These are phyloP conservation scores for Monascus ruber DNA, from an alignment of 2,329 filamentous ascomycete species.

Conservation along the genomic window DNA sequence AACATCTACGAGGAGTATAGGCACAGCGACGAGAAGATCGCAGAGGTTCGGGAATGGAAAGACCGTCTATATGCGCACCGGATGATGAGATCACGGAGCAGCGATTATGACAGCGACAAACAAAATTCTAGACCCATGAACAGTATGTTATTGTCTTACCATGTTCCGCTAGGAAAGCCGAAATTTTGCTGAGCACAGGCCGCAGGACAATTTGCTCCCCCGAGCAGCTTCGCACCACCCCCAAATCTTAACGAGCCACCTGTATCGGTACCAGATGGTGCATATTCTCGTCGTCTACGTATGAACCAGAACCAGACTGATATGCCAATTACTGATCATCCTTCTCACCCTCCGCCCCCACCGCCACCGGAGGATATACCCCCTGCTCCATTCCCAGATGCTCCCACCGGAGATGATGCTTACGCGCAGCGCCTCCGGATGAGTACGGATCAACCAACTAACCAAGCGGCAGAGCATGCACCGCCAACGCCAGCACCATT, in stretches of 20 bases:
- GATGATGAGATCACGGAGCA: slow-evolving; percentile 34
- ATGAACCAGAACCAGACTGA: slow-evolving; percentile 36
- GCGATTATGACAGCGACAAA: slow-evolving; percentile 40
- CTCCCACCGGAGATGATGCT: slow-evolving; percentile 14
- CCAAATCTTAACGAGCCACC: slow-evolving; percentile 33
- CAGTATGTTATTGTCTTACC: slow-evolving; percentile 26
- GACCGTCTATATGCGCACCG: slow-evolving; percentile 64
- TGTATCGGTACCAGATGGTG: slow-evolving; percentile 44
- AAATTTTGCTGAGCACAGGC: slow-evolving; percentile 4
- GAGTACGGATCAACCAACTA: slow-evolving; percentile 8
- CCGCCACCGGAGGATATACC: slow-evolving; percentile 16
- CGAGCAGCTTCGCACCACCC: slow-evolving; percentile 43
- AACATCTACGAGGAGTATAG: slow-evolving; percentile 79
- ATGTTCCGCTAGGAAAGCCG: slow-evolving; percentile 4
- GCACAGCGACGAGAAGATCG: slow-evolving; percentile 69
- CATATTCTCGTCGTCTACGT: slow-evolving; percentile 52
- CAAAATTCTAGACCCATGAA: slow-evolving; percentile 34
- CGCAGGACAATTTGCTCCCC: slow-evolving; percentile 40
- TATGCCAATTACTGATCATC: slow-evolving; percentile 5
- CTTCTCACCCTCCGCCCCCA: slow-evolving; percentile 13
- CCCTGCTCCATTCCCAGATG: slow-evolving; percentile 19
- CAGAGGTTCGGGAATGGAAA: slow-evolving; percentile 77
- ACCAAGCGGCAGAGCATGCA: slow-evolving; percentile 14
- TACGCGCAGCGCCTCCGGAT: slow-evolving; percentile 16
- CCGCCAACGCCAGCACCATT: slow-evolving; percentile 20